These are phyloP conservation scores for Multifurca ochricompacta DNA, from an alignment of 768 basidiomycete genomes.

Conservation along the genomic window DNA sequence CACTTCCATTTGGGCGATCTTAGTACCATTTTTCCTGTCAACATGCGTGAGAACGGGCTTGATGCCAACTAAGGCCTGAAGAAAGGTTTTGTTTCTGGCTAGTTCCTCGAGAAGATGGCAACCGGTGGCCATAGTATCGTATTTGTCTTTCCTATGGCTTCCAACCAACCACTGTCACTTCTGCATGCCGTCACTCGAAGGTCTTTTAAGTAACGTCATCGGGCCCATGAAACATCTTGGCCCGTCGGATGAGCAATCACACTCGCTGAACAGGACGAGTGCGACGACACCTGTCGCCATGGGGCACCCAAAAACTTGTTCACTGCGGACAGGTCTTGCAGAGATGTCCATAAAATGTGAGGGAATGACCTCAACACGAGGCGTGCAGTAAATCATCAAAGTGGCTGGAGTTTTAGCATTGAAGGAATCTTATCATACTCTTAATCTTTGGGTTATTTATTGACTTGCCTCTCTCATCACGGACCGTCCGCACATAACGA, in stretches of 20 bases:
- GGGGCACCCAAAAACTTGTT: no score
- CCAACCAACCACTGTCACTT: slow-evolving; percentile 1
- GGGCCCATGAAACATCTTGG: slow-evolving; percentile 29
- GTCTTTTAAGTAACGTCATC: slow-evolving; percentile 40
- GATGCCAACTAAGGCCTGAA: slow-evolving; percentile 36
- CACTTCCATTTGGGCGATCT: slow-evolving; percentile 21
- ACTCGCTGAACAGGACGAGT: neutral
- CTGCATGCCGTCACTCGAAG: slow-evolving; percentile 28
- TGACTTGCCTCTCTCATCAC: no score
- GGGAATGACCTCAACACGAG: no score
- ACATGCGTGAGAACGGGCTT: no score
- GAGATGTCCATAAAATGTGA: no score
- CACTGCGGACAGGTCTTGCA: no score
- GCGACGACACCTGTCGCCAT: slow-evolving; percentile 29
- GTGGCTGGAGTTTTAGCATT: no score
- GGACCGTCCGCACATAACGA: no score
- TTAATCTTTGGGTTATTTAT: no score
- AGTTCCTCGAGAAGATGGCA: slow-evolving; percentile 58
- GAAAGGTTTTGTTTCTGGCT: slow-evolving; percentile 58
- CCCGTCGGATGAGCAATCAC: slow-evolving; percentile 21
- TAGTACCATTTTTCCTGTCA: no score
- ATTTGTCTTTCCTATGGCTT: slow-evolving; percentile 6
- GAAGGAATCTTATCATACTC: no score
- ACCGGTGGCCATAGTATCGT: slow-evolving; percentile 18
- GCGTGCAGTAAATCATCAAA: no score